Evolutionary conservation across 129 eudicot genomes (phyloP).

Genomic region (Helichrysum umbraculigerum): DNA sequence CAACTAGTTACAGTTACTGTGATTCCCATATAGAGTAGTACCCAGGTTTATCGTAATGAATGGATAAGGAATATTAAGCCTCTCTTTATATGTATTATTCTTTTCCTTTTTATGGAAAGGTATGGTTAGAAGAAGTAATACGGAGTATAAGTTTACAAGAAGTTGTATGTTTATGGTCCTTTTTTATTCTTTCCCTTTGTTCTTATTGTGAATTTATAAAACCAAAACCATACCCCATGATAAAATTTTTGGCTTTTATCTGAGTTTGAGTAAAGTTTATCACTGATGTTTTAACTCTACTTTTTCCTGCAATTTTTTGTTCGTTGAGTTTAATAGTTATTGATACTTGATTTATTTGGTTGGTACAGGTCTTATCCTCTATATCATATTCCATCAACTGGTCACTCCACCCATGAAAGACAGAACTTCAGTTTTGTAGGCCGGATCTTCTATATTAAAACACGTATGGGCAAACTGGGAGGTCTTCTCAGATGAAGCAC

Average conservation of each 20-base stretch:
- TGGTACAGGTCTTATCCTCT: conserved; percentile 23
- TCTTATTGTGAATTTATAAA: neutral
- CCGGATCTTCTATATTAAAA: neutral
- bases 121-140: too few species aligned
- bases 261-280: neutral
- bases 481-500: neutral
- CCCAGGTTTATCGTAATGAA: neutral
- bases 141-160: too few species aligned
- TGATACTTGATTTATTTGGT: conserved; percentile 11
- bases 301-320: neutral
- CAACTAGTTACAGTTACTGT: neutral
- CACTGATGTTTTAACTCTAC: neutral
- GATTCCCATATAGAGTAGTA: too few species aligned
- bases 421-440: neutral
- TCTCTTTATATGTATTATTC: neutral
- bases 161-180: too few species aligned
- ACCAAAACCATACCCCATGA: neutral
- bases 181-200: neutral
- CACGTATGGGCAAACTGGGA: neutral
- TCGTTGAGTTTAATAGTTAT: neutral
- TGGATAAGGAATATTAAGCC: neutral
- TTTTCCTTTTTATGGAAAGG: neutral
- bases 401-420: neutral
- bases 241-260: neutral
- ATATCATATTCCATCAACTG: neutral